A percentile compares a stretch with the other conserved stretches of the same genome.
Evolutionary conservation across 1,139 yeast genomes (phyloP).

Genomic region (Spathaspora sp.): DNA sequence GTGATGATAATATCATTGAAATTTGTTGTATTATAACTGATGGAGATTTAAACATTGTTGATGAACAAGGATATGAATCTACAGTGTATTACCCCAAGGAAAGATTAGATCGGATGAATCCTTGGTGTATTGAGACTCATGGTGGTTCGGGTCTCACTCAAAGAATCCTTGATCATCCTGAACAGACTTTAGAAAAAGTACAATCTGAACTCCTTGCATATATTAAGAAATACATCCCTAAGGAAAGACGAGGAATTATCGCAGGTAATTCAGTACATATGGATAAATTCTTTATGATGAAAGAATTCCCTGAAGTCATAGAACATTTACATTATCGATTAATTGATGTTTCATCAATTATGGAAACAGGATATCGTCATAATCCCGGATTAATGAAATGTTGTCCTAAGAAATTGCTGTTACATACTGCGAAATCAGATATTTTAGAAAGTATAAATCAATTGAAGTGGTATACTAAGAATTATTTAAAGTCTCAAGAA

Average conservation of each 20-base stretch:
- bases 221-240: constrained; percentile 54
- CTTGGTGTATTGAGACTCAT: constrained; percentile 85
- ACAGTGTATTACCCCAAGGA: constrained; percentile 70
- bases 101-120: constrained; percentile 72
- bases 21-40: constrained; percentile 91
- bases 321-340: constrained; percentile 80
- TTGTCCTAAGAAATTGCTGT: constrained; percentile 62
- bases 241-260: constrained; percentile 58
- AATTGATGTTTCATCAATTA: constrained; percentile 81
- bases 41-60: constrained; percentile 67
- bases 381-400: constrained; percentile 58
- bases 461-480: constrained; percentile 62
- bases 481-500: constrained; percentile 12
- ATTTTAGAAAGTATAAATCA: constrained; percentile 87
- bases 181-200: constrained; percentile 57
- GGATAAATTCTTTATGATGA: constrained; percentile 82
- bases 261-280: constrained; percentile 94
- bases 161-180: constrained; percentile 58
- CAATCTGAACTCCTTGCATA: constrained; percentile 64
- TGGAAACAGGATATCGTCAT: constrained; percentile 79
- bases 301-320: constrained; percentile 76
- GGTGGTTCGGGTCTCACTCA: constrained; percentile 74
- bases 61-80: constrained; percentile 71
- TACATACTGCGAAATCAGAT: constrained; percentile 87
- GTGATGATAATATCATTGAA: constrained; percentile 77